Evolutionary conservation across 768 basidiomycete species (phyloP), one percentile per base, ranked within the genome.

Genomic region (Dioszegia aurantiaca): DNA sequence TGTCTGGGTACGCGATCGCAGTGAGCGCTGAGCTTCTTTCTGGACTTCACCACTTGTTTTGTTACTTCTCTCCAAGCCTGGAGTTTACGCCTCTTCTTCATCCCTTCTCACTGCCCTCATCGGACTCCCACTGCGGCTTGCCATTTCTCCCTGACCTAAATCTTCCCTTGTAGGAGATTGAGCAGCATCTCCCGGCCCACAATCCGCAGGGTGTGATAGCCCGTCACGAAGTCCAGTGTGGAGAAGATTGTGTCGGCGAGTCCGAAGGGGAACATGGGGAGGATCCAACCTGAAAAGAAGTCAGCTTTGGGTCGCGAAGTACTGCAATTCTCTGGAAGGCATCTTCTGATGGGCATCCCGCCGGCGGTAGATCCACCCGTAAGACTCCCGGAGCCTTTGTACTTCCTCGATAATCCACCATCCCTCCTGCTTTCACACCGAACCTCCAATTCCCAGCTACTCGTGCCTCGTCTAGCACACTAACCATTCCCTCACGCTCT

Each of bases 251-350:
- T 81, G 77, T 99, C 95, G 27, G 87, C 86, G 56, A 91, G 82
- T 0, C 95, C 95, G 67, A 99, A 97, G 0, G 92, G 92, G 60
- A 97, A 74, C 94, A 97, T 97, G 46, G 86, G 79, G 0, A 94
- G 95, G 67, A 99, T 97, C 92, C 94, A 98, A 19, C 94, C 93
- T 95, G 58, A n/a, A n/a, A n/a, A n/a, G n/a, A n/a, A n/a, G n/a
- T n/a, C n/a, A n/a, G n/a, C n/a, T n/a, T n/a, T n/a, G n/a, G n/a
- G n/a, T n/a, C n/a, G n/a, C n/a, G n/a, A n/a, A n/a, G n/a, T n/a
- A n/a, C n/a, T n/a, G n/a, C n/a, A n/a, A n/a, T n/a, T n/a, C n/a
- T n/a, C n/a, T n/a, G n/a, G n/a, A n/a, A n/a, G n/a, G n/a, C n/a
- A n/a, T n/a, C n/a, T n/a, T n/a, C n/a, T n/a, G n/a, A n/a, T n/a